phyloP scores from a whole-genome alignment of 2,329 filamentous ascomycete genomes.

The Fonsecaea pedrosoi region DNA sequence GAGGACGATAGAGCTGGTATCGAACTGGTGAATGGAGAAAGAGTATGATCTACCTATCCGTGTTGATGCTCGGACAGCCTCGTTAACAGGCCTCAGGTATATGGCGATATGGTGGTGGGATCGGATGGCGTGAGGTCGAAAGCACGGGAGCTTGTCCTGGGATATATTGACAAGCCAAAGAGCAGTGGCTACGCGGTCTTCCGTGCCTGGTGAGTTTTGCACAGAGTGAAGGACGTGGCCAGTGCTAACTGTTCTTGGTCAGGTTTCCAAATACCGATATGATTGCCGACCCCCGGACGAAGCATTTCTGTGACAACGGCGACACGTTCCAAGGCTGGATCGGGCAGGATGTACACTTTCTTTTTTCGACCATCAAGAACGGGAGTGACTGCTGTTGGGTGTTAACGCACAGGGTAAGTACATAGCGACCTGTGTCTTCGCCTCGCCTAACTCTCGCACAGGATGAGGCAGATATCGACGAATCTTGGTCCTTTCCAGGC shows the following conservation, averaged over 20 bases:
- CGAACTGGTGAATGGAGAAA: constrained; percentile 57
- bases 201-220: constrained; percentile 40
- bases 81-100: constrained; percentile 8
- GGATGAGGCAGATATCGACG: constrained; percentile 61
- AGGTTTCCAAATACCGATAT: constrained; percentile 44
- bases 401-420: constrained; percentile 35
- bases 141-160: constrained; percentile 37
- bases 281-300: constrained; percentile 34
- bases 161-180: constrained; percentile 46
- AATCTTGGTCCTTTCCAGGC: constrained; percentile 58
- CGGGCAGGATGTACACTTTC: constrained; percentile 51
- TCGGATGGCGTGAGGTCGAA: constrained; percentile 36
- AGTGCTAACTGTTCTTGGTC: constrained; percentile 3
- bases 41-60: constrained; percentile 40
- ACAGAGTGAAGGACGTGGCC: background rate
- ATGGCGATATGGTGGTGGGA: constrained; percentile 33
- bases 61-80: background rate
- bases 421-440: background rate
- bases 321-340: constrained; percentile 39
- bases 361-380: constrained; percentile 39
- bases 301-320: constrained; percentile 37
- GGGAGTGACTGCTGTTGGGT: constrained; percentile 39
- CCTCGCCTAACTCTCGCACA: constrained; percentile 5
- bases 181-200: constrained; percentile 43
- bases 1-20: constrained; percentile 60